Conservation (phyloP, 441 rosid genomes). For the Bocquillonia castaneifolia region DNA sequence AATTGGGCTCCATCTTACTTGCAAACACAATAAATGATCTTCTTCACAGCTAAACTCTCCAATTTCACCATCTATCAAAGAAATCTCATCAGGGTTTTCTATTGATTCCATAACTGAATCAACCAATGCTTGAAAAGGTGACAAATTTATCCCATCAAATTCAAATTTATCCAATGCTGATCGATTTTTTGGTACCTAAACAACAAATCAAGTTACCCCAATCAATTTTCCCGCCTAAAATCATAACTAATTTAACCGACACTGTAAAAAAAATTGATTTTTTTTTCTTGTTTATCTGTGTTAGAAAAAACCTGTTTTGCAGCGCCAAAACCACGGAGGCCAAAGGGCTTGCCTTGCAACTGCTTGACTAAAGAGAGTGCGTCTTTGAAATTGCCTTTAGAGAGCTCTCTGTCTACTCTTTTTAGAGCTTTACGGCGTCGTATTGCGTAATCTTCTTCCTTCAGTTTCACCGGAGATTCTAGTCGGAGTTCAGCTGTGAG, state of each 20-base stretch:
- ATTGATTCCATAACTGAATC: constrained; percentile 32
- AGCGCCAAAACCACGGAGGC: constrained; percentile 45
- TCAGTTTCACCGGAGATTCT: not conserved
- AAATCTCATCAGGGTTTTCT: constrained; percentile 26
- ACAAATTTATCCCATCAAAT: constrained; percentile 20
- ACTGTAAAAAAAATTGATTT: not conserved
- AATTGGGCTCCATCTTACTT: constrained; percentile 18
- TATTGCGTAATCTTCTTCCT: not conserved
- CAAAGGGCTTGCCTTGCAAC: constrained; percentile 39
- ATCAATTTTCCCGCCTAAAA: not conserved
- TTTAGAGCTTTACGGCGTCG: constrained; percentile 42
- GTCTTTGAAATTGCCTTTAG: constrained; percentile 32
- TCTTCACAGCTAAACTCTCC: constrained; percentile 22
- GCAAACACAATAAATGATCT: constrained; percentile 26
- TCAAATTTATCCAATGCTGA: constrained; percentile 25
- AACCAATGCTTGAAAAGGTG: constrained; percentile 22
- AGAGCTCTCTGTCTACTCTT: constrained; percentile 46
- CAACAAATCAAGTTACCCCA: not conserved
- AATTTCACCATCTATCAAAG: constrained; percentile 14
- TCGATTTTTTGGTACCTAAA: constrained; percentile 39
- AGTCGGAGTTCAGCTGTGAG: constrained; percentile 5
- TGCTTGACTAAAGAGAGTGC: constrained; percentile 47
- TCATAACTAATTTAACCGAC: not conserved
- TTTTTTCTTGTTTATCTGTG: not conserved
- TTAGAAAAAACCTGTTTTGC: constrained; percentile 35